These are phyloP conservation scores for Sequoia sempervirens DNA, from an alignment of 75 land plant species.

Conservation along the genomic window DNA sequence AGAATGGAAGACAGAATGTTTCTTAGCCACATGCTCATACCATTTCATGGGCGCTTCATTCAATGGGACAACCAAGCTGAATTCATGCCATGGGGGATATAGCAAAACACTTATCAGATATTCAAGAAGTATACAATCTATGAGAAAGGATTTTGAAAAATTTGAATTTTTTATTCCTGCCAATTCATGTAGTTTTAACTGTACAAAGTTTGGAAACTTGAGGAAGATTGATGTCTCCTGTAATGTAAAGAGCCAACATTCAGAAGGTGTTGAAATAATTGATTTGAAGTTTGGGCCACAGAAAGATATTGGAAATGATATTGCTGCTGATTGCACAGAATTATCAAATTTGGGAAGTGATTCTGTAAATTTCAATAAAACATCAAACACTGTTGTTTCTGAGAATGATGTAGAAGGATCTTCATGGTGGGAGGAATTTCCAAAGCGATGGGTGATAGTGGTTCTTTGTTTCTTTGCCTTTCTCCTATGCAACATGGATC, in stretches of 20 bases:
- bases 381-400: slow-evolving; percentile 21
- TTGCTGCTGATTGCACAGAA: slow-evolving; percentile 27
- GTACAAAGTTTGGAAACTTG: no score
- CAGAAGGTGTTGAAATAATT: no score
- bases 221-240: no score
- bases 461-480: slow-evolving; percentile 85
- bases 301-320: slow-evolving; percentile 23
- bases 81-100: no score
- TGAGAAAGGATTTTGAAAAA: slow-evolving; percentile 10
- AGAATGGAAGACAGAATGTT: neutral
- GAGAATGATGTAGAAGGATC: slow-evolving; percentile 14
- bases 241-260: no score
- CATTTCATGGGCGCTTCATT: neutral
- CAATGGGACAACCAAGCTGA: neutral
- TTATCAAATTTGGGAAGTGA: slow-evolving; percentile 18
- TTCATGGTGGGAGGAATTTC: slow-evolving; percentile 66
- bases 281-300: slow-evolving; percentile 23
- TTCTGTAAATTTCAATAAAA: slow-evolving; percentile 22
- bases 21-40: neutral
- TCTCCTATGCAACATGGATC: slow-evolving; percentile 99
- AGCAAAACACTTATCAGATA: neutral
- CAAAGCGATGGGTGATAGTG: slow-evolving; percentile 85
- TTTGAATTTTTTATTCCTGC: slow-evolving; percentile 20
- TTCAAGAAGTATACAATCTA: neutral
- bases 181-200: no score